Conservation (phyloP, 352 stramenopile genomes). For the Phytopythium kandeliae region DNA sequence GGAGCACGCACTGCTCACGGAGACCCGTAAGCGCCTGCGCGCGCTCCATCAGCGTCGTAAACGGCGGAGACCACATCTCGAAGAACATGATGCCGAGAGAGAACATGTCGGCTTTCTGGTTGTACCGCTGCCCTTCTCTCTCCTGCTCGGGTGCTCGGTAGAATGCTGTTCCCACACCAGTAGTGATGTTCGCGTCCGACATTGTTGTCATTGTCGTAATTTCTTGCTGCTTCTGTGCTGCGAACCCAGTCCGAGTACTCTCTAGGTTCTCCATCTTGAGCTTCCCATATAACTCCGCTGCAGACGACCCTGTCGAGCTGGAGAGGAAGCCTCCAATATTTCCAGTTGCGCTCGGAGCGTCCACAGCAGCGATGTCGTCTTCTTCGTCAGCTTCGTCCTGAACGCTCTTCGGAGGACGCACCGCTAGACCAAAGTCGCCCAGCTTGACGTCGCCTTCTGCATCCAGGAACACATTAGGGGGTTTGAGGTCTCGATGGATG, state of each 20-base stretch:
- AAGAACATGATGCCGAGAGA: conserved; percentile 95
- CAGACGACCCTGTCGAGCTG: conserved; percentile 54
- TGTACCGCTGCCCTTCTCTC: conserved; percentile 80
- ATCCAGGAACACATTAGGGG: conserved; percentile 94
- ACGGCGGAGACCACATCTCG: conserved; percentile 93
- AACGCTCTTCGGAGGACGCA: conserved; percentile 55
- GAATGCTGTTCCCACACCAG: conserved; percentile 93
- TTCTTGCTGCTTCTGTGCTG: conserved; percentile 19
- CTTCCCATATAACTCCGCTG: conserved; percentile 59
- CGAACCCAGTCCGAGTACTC: conserved; percentile 34
- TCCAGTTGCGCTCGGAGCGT: conserved; percentile 11
- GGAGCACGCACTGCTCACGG: conserved; percentile 66
- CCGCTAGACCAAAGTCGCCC: conserved; percentile 94
- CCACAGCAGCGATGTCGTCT: conserved; percentile 21
- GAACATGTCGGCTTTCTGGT: conserved; percentile 93
- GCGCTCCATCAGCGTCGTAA: conserved; percentile 89
- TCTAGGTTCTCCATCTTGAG: conserved; percentile 68
- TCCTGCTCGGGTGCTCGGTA: conserved; percentile 95
- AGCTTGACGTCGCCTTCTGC: conserved; percentile 90
- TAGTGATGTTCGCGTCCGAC: conserved; percentile 88
- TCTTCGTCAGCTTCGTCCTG: conserved; percentile 37
- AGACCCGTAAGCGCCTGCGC: conserved; percentile 69
- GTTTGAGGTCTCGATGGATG: conserved; percentile 92
- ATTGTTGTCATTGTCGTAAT: conserved; percentile 50
- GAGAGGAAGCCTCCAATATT: conserved; percentile 31